Evolutionary conservation across 495 filamentous ascomycete species (phyloP).

Genomic region (Trichoderma reesei): DNA sequence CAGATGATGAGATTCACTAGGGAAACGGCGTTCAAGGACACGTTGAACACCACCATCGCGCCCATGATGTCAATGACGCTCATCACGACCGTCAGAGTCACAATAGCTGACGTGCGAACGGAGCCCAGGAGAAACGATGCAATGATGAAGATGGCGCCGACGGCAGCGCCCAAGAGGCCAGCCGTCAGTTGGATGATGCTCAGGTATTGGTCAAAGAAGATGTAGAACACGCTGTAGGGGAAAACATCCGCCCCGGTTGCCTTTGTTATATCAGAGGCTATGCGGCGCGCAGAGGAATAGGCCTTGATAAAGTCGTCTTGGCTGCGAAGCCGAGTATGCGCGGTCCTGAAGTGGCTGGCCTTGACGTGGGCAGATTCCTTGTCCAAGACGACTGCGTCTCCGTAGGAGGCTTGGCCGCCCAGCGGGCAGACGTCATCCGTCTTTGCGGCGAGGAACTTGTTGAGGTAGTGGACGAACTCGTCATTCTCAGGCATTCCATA

Average conservation of each 20-base stretch:
- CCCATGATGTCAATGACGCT: constrained; percentile 90
- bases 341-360: constrained; percentile 85
- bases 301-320: constrained; percentile 92
- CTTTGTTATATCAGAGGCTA: constrained; percentile 60
- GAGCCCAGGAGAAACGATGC: constrained; percentile 76
- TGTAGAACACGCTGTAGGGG: constrained; percentile 93
- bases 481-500: constrained; percentile 83
- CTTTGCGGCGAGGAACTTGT: constrained; percentile 72
- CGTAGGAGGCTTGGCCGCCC: constrained; percentile 79
- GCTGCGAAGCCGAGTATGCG: constrained; percentile 71
- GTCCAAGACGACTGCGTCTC: constrained; percentile 75
- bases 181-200: constrained; percentile 70
- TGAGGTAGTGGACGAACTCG: constrained; percentile 77
- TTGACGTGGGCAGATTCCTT: constrained; percentile 49
- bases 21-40: constrained; percentile 91
- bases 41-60: constrained; percentile 77
- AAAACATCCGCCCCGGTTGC: constrained; percentile 70
- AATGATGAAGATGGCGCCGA: constrained; percentile 73
- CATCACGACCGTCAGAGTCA: constrained; percentile 83
- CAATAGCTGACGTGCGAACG: constrained; percentile 65
- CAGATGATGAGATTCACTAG: constrained; percentile 97
- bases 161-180: constrained; percentile 68
- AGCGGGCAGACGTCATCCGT: constrained; percentile 77
- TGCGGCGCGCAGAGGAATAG: constrained; percentile 83
- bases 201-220: constrained; percentile 97